Evolutionary conservation across 75 land plant genomes (phyloP).

Genomic region (Gnetum montanum): DNA sequence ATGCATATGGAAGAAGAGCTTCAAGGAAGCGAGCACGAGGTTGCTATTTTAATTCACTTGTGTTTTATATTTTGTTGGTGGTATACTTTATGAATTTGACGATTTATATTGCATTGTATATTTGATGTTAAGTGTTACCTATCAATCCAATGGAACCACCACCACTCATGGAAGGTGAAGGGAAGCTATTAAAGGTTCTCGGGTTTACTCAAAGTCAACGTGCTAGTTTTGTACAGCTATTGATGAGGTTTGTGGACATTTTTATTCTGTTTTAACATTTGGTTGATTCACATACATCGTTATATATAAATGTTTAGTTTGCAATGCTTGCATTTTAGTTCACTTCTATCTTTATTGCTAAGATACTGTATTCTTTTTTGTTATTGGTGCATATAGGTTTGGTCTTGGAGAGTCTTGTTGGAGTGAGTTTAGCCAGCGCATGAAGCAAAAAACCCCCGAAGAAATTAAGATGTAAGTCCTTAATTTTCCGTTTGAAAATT

Average conservation of each 20-base stretch:
- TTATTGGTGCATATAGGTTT: slow-evolving; percentile 64
- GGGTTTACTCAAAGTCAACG: slow-evolving; percentile 90
- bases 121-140: background rate
- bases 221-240: slow-evolving; percentile 67
- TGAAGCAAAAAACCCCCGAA: slow-evolving; percentile 72
- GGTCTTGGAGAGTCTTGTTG: slow-evolving; percentile 88
- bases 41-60: slow-evolving; percentile 15
- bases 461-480: slow-evolving; percentile 70
- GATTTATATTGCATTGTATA: background rate
- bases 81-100: background rate
- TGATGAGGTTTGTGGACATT: slow-evolving; percentile 71
- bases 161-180: slow-evolving; percentile 97
- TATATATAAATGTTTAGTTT: background rate
- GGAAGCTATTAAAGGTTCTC: slow-evolving; percentile 67
- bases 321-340: background rate
- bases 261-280: too few relatives aligned
- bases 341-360: background rate
- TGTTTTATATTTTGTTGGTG: background rate
- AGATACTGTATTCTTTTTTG: background rate
- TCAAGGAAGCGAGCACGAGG: slow-evolving; percentile 47
- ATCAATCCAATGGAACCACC: slow-evolving; percentile 38
- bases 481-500: background rate
- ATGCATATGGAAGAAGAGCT: slow-evolving; percentile 19
- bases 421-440: slow-evolving; percentile 72
- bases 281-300: too few relatives aligned